phyloP scores from a whole-genome alignment of 441 rosid species.

The Pelargonium myrrhifolium region DNA sequence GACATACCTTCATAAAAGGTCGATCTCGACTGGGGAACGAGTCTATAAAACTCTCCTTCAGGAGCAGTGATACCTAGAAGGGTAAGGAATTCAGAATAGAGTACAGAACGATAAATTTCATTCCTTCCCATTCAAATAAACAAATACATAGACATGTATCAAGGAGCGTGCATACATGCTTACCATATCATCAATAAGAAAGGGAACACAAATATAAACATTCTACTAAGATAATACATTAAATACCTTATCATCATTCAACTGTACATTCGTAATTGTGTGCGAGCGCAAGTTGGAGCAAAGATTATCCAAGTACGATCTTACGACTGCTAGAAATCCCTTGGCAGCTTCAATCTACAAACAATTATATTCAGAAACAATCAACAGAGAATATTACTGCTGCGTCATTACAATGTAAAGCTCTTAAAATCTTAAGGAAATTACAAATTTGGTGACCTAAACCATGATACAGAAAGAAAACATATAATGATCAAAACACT shows the following conservation, averaged over 20 bases:
- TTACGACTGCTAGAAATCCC: slow-evolving; percentile 48
- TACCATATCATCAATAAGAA: not conserved
- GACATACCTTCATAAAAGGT: slow-evolving; percentile 57
- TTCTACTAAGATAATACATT: no score
- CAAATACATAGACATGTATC: not conserved
- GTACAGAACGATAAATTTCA: not conserved
- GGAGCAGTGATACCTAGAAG: slow-evolving; percentile 58
- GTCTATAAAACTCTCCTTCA: slow-evolving; percentile 64
- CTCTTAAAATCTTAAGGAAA: not conserved
- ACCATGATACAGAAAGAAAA: no score
- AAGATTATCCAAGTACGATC: slow-evolving; percentile 56
- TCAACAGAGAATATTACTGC: not conserved
- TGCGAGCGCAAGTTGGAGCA: slow-evolving; percentile 70
- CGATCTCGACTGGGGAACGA: slow-evolving; percentile 62
- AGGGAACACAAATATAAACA: not conserved
- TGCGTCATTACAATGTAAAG: not conserved
- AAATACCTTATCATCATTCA: slow-evolving; percentile 75
- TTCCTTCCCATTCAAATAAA: slow-evolving; percentile 9
- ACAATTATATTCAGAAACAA: slow-evolving; percentile 2
- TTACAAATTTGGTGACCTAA: not conserved
- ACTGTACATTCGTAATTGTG: slow-evolving; percentile 75
- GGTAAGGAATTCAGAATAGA: slow-evolving; percentile 1
- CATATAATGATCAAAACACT: no score
- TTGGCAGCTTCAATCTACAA: slow-evolving; percentile 65
- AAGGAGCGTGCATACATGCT: not conserved